phyloP scores from a whole-genome alignment of 257 asterid species.

The Schizonepeta tenuifolia region DNA sequence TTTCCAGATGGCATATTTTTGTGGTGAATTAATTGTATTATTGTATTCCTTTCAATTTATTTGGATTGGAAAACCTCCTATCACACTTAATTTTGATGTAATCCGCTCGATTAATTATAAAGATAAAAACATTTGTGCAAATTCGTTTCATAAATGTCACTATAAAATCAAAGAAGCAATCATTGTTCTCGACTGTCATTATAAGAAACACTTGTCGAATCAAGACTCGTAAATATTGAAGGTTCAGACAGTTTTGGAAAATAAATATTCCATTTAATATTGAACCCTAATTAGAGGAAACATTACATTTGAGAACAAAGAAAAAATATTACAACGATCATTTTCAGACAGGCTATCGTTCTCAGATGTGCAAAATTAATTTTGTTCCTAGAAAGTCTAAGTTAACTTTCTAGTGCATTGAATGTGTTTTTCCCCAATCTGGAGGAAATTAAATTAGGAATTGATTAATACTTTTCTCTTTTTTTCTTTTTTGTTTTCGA shows the following conservation, averaged over 20 bases:
- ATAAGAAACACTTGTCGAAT: conserved; percentile 18
- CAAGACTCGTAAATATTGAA: neutral
- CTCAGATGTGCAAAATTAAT: no score
- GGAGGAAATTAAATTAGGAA: no score
- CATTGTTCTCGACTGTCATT: neutral
- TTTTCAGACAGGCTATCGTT: neutral
- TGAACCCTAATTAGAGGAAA: conserved; percentile 15
- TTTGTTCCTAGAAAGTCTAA: no score
- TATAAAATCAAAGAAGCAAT: conserved; percentile 17
- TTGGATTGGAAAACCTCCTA: conserved; percentile 12
- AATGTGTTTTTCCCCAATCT: no score
- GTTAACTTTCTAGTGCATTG: no score
- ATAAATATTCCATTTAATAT: neutral
- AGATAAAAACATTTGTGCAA: neutral
- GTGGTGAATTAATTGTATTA: neutral
- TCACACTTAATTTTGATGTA: conserved; percentile 20
- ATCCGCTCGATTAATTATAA: neutral
- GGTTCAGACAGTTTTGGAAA: neutral
- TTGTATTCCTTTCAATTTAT: neutral
- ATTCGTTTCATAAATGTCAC: neutral
- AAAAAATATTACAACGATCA: neutral
- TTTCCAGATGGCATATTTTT: conserved; percentile 26
- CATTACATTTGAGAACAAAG: neutral
- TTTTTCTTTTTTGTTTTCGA: no score
- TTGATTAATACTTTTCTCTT: no score